Evolutionary conservation across 108 stramenopile genomes (phyloP).

Genomic region (Conticribra weissflogii): DNA sequence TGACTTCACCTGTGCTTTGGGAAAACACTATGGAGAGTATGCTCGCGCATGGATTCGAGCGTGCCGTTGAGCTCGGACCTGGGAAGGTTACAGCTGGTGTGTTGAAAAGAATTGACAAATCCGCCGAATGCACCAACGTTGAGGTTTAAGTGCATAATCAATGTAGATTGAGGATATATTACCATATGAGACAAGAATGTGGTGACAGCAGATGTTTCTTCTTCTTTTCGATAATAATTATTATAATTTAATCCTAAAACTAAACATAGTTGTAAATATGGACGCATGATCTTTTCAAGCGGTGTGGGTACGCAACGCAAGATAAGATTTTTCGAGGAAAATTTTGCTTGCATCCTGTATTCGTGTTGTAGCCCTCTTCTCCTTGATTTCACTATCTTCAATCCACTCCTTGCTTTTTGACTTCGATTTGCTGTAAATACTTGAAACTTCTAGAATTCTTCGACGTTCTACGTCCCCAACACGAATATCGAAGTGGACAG

Average conservation of each 20-base stretch:
- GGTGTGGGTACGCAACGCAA: slow-evolving; percentile 24
- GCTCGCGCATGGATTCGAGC: slow-evolving; percentile 83
- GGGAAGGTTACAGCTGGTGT: slow-evolving; percentile 97
- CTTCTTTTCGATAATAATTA: no score
- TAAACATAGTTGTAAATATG: no score
- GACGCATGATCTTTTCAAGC: background rate
- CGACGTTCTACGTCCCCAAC: slow-evolving; percentile 39
- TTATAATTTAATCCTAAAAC: no score
- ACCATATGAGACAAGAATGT: no score
- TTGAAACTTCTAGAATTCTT: slow-evolving; percentile 58
- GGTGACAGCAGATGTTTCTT: no score
- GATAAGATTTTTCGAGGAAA: slow-evolving; percentile 51
- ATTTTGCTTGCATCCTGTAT: slow-evolving; percentile 59
- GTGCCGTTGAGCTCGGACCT: slow-evolving; percentile 87
- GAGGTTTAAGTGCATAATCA: slow-evolving; percentile 72
- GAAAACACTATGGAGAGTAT: slow-evolving; percentile 92
- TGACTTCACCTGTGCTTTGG: slow-evolving; percentile 95
- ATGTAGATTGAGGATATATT: no score
- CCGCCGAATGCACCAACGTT: slow-evolving; percentile 85
- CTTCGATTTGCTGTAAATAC: slow-evolving; percentile 70
- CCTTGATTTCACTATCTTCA: slow-evolving; percentile 68
- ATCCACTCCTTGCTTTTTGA: slow-evolving; percentile 40
- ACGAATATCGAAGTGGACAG: slow-evolving; percentile 63
- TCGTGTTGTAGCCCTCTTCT: slow-evolving; percentile 45
- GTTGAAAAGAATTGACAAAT: slow-evolving; percentile 94